Conservation (phyloP, 257 asterid genomes). For the Scutellaria baicalensis region DNA sequence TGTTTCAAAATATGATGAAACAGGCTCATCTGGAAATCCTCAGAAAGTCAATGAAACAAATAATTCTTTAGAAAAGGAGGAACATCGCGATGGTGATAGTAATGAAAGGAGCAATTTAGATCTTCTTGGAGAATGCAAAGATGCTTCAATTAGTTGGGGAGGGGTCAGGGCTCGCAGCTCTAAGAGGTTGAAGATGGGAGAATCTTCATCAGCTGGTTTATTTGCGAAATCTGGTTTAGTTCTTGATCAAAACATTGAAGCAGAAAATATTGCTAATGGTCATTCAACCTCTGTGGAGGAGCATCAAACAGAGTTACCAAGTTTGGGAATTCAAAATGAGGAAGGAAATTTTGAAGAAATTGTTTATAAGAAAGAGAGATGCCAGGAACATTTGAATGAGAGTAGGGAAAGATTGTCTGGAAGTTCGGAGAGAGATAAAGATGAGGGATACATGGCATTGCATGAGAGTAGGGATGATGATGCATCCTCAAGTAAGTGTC, state of each 20-base stretch:
- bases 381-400: slow-evolving; percentile 10
- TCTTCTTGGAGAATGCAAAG: slow-evolving; percentile 70
- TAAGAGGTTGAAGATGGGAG: slow-evolving; percentile 64
- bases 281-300: slow-evolving; percentile 28
- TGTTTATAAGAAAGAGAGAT: slow-evolving; percentile 22
- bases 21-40: slow-evolving; percentile 38
- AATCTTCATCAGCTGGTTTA: slow-evolving; percentile 34
- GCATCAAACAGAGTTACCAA: slow-evolving; percentile 18
- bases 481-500: slow-evolving; percentile 23
- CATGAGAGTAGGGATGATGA: slow-evolving; percentile 22
- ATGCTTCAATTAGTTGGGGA: slow-evolving; percentile 75
- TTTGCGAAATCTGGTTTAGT: slow-evolving; percentile 33
- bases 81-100: slow-evolving; percentile 25
- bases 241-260: slow-evolving; percentile 29
- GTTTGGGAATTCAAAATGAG: slow-evolving; percentile 33
- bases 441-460: slow-evolving; percentile 17
- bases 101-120: slow-evolving; percentile 37
- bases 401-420: too few relatives aligned
- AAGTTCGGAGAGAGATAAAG: slow-evolving; percentile 26
- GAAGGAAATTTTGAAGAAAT: slow-evolving; percentile 34
- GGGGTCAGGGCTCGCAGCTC: slow-evolving; percentile 81
- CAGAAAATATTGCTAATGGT: slow-evolving; percentile 36
- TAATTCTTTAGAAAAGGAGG: slow-evolving; percentile 20
- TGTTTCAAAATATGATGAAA: slow-evolving; percentile 22
- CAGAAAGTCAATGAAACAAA: slow-evolving; percentile 24